These are phyloP conservation scores for Phalaenopsis aphrodite DNA, from an alignment of 106 monocot genomes.

Conservation along the genomic window DNA sequence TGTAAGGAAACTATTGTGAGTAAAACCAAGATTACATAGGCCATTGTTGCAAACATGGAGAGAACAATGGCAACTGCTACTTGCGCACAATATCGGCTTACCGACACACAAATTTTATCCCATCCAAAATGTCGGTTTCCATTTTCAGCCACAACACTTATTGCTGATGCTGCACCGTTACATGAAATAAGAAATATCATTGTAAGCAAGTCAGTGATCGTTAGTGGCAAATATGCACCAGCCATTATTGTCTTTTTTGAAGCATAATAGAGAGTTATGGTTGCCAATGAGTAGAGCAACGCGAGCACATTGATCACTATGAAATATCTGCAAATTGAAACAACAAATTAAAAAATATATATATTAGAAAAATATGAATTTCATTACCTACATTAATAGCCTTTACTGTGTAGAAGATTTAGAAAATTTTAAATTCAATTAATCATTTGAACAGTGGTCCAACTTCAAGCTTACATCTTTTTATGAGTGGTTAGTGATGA, in stretches of 20 bases:
- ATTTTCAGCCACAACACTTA: constrained; percentile 15
- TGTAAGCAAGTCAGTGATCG: constrained; percentile 18
- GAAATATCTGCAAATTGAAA: constrained; percentile 21
- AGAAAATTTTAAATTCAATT: too few relatives aligned
- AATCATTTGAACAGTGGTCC: too few relatives aligned
- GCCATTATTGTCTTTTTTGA: neutral
- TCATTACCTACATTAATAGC: too few relatives aligned
- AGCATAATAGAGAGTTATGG: constrained; percentile 3
- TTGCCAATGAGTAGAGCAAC: constrained; percentile 11
- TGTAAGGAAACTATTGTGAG: constrained; percentile 4
- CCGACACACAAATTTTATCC: constrained; percentile 11
- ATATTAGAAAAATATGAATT: neutral
- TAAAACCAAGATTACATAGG: constrained; percentile 11
- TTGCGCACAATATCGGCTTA: constrained; percentile 12
- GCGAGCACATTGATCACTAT: constrained; percentile 15
- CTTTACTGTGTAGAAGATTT: too few relatives aligned
- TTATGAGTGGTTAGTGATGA: too few relatives aligned
- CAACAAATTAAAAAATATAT: neutral
- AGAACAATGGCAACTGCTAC: constrained; percentile 15
- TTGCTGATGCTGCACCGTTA: constrained; percentile 14
- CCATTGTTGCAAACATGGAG: constrained; percentile 13
- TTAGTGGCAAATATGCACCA: neutral
- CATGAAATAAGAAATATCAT: constrained; percentile 16
- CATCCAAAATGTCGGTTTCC: constrained; percentile 18
- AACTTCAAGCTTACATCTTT: too few relatives aligned